Evolutionary conservation across 208 protist species (phyloP), one percentile per base, ranked within the genome.

Genomic region (Vickermania spadyakhi): DNA sequence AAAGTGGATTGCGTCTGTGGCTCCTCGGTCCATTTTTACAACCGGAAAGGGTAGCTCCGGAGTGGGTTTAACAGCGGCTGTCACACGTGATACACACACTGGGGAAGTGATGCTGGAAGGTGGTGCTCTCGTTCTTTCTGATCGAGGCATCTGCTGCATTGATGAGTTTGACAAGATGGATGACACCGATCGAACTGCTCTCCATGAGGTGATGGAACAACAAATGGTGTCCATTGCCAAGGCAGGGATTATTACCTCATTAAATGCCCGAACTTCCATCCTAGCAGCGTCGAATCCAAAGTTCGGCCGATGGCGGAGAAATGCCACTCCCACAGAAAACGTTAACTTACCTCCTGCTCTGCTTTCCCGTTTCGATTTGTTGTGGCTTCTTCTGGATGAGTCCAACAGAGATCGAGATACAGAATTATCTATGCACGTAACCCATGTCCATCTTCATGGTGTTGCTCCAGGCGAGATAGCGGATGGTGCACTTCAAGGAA

Each of bases 151-250:
- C 36, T 99, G 99, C 84, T 99, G 98, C 77, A 99, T 99, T 62
- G 99, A 99, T 75, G 99, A 99, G 78, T 99, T 99, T 73, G 99
- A 99, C 81, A 99, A 99, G 68, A 99, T 99, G 98, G 87, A 86
- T 64, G 97, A 99, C 59, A 75, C 72, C 2, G 96, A 98, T 66
- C 79, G 97, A 49, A 98, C 97, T 2, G 89, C 96, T 7, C 88
- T 99, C 25, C 96, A 99, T 72, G 97, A 98, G 70, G 98, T 98
- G 7, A 99, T 99, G 97, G 97, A 99, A 72, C 97, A 99, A 75
- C 98, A 99, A 76, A 97, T 98, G 26, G 94, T 99, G n/a, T 99
- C 97, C 4, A 98, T 99, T 69, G 98, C 98, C 13, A 99, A 99
- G 84, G 98, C 97, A 2, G 98, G 98, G 52, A 99, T 99, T 62